Evolutionary conservation across 352 stramenopile species (phyloP).

Genomic region (Globisporangium solare): DNA sequence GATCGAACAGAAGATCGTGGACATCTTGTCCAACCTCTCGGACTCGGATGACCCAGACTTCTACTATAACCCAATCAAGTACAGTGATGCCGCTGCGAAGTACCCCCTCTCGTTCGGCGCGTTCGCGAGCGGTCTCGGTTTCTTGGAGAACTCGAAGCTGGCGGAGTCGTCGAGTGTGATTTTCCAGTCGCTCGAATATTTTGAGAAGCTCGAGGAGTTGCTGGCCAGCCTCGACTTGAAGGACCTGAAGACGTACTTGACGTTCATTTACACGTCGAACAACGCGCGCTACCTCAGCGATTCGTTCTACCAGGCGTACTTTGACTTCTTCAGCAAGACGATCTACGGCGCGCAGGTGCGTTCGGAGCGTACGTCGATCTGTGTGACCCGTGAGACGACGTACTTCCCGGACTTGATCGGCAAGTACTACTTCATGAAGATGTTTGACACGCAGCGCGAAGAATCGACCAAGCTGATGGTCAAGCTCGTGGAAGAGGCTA

Average conservation of each 20-base stretch:
- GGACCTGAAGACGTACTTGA: constrained; percentile 43
- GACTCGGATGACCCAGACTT: no score
- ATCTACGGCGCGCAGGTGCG: constrained; percentile 63
- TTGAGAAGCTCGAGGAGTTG: constrained; percentile 37
- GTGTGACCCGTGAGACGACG: constrained; percentile 26
- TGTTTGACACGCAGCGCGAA: constrained; percentile 70
- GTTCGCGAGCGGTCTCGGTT: constrained; percentile 36
- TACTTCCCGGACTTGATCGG: constrained; percentile 46
- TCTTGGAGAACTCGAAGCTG: constrained; percentile 34
- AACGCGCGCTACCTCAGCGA: constrained; percentile 33
- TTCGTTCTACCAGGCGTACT: constrained; percentile 75
- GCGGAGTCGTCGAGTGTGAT: constrained; percentile 36
- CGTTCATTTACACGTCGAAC: constrained; percentile 36
- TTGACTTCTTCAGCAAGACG: constrained; percentile 80
- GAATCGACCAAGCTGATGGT: constrained; percentile 75
- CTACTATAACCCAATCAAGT: no score
- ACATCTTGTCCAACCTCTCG: constrained; percentile 26
- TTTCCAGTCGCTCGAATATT: constrained; percentile 45
- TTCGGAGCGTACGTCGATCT: constrained; percentile 55
- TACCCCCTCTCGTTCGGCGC: constrained; percentile 3
- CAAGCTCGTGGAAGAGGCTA: constrained; percentile 65
- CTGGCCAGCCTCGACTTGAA: constrained; percentile 25
- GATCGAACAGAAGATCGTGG: constrained; percentile 62
- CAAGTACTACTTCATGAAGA: constrained; percentile 75
- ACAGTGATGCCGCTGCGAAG: no score